Evolutionary conservation across 1,284 basidiomycete genomes (phyloP).

Genomic region (Gastroboletus turbinatus): DNA sequence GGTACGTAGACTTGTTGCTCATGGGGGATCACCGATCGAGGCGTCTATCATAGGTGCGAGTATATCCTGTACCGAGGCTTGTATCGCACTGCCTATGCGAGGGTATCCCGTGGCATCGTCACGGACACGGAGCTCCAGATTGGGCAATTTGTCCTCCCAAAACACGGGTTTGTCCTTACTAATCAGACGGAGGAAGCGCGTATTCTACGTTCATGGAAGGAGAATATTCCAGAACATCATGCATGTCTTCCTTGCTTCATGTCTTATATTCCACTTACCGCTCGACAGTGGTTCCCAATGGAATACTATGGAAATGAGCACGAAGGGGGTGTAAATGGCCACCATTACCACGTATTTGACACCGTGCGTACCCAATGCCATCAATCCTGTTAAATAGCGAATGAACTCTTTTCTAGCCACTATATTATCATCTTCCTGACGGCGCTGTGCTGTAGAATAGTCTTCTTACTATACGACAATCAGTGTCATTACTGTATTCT

Average conservation of each 20-base stretch:
- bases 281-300: slow-evolving; percentile 69
- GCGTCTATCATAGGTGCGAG: slow-evolving; percentile 65
- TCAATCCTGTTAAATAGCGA: background rate
- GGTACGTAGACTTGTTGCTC: slow-evolving; percentile 43
- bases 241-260: slow-evolving; percentile 39
- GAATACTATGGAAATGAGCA: slow-evolving; percentile 59
- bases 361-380: slow-evolving; percentile 46
- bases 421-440: slow-evolving; percentile 66
- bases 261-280: background rate
- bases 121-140: slow-evolving; percentile 80
- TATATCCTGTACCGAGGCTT: slow-evolving; percentile 85
- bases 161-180: slow-evolving; percentile 48
- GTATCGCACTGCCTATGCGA: slow-evolving; percentile 76
- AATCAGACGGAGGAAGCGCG: slow-evolving; percentile 64
- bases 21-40: background rate
- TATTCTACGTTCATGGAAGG: slow-evolving; percentile 68
- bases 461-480: slow-evolving; percentile 15
- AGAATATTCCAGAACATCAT: slow-evolving; percentile 61
- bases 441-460: slow-evolving; percentile 44
- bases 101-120: slow-evolving; percentile 68
- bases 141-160: slow-evolving; percentile 77
- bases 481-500: slow-evolving; percentile 12
- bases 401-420: slow-evolving; percentile 43
- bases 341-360: slow-evolving; percentile 74
- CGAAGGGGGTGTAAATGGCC: slow-evolving; percentile 61